Percentiles rank a stretch among this genome's conserved stretches.
These are phyloP conservation scores for Cryptococcus hybrid DNA, from an alignment of 1,284 basidiomycete species.

Conservation along the genomic window DNA sequence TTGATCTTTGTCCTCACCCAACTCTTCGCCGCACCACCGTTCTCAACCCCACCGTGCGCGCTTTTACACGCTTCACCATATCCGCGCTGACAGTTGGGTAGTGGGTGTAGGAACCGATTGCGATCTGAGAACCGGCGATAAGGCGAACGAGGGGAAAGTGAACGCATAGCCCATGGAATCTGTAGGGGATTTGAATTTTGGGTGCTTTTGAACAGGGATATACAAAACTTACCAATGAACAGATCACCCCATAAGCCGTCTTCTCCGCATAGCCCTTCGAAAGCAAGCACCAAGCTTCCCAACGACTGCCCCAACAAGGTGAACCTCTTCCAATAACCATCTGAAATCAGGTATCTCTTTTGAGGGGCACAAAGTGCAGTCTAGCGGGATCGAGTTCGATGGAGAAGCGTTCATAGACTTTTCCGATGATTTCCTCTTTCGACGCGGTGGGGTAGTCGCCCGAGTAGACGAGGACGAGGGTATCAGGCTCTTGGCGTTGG, in stretches of 20 bases:
- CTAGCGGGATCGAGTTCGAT: constrained; percentile 65
- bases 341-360: constrained; percentile 73
- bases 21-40: constrained; percentile 65
- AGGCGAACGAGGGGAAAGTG: constrained; percentile 71
- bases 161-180: constrained; percentile 99
- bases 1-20: constrained; percentile 64
- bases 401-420: constrained; percentile 84
- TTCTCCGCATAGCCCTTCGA: constrained; percentile 58
- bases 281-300: constrained; percentile 78
- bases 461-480: constrained; percentile 84
- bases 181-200: constrained; percentile 36
- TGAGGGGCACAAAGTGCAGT: constrained; percentile 76
- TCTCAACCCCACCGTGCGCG: constrained; percentile 64
- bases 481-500: constrained; percentile 67
- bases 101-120: constrained; percentile 89
- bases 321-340: constrained; percentile 77
- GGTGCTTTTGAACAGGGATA: not conserved
- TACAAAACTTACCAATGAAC: constrained; percentile 71
- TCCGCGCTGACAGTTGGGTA: constrained; percentile 95
- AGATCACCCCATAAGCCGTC: constrained; percentile 60
- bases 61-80: constrained; percentile 81
- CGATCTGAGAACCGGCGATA: constrained; percentile 58
- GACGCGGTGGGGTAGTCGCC: constrained; percentile 72
- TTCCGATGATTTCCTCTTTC: constrained; percentile 77
- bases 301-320: constrained; percentile 89